Evolutionary conservation across 345 rosid genomes (phyloP).

Genomic region (Eucalyptus globulus): DNA sequence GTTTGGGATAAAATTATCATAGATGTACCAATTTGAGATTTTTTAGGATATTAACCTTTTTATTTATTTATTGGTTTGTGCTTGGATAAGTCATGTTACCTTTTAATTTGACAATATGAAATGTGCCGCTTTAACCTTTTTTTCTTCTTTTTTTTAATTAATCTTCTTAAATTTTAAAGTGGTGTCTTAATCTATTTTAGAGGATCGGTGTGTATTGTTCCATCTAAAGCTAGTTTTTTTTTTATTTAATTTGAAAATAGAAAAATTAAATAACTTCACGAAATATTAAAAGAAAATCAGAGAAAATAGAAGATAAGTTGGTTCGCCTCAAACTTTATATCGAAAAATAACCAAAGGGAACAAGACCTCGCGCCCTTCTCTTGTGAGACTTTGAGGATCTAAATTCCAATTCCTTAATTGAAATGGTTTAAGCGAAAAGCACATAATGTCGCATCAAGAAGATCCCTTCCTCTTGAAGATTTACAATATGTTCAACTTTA

Average conservation of each 20-base stretch:
- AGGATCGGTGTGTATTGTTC: neutral
- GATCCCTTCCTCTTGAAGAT: neutral
- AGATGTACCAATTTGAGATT: accelerated
- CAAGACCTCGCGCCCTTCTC: neutral
- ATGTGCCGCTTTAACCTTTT: too few species aligned
- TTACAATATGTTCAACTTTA: accelerated
- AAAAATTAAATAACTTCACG: too few species aligned
- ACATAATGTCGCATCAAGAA: neutral
- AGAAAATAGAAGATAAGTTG: too few species aligned
- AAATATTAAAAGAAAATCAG: too few species aligned
- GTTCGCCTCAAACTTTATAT: too few species aligned
- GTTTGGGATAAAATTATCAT: accelerated
- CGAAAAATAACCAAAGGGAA: neutral
- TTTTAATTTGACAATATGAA: too few species aligned
- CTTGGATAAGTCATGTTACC: too few species aligned
- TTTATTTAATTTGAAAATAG: too few species aligned
- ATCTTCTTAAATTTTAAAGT: neutral
- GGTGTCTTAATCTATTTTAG: neutral
- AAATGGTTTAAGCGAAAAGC: neutral
- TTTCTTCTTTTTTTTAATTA: too few species aligned
- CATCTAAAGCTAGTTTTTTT: neutral
- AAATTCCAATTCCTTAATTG: neutral
- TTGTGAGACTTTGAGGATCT: neutral
- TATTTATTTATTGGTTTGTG: accelerated
- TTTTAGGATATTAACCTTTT: accelerated